Evolutionary conservation across 257 asterid genomes (phyloP).

Genomic region (Agastache rugosa): DNA sequence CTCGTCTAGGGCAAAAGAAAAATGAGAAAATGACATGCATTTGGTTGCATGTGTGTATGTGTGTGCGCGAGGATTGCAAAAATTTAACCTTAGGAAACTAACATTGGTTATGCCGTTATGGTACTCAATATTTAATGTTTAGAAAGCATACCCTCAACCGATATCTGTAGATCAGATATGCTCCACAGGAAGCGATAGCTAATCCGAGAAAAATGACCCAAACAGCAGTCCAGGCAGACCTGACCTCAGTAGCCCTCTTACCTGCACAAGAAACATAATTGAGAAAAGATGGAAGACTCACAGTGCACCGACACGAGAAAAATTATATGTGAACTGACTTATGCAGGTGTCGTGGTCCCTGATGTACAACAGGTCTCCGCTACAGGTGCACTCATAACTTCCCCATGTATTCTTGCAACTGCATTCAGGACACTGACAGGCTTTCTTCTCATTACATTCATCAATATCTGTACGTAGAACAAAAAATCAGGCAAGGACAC

Average conservation of each 20-base stretch:
- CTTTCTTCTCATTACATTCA: conserved; percentile 83
- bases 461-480: conserved; percentile 56
- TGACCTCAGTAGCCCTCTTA: conserved; percentile 65
- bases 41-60: not conserved
- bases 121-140: not conserved
- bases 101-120: too few relatives aligned
- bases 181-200: conserved; percentile 67
- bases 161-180: conserved; percentile 72
- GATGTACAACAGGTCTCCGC: conserved; percentile 74
- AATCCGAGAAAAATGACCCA: conserved; percentile 75
- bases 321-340: conserved; percentile 50
- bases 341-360: conserved; percentile 93
- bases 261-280: conserved; percentile 52
- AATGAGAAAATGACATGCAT: too few relatives aligned
- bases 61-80: not conserved
- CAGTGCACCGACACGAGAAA: not conserved
- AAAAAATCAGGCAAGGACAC: conserved; percentile 18
- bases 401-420: conserved; percentile 92
- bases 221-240: conserved; percentile 79
- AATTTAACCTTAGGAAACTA: not conserved
- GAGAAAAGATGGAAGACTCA: conserved; percentile 5
- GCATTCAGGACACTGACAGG: conserved; percentile 90
- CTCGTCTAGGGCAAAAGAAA: too few relatives aligned
- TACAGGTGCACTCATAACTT: conserved; percentile 79
- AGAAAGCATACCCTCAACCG: conserved; percentile 68